Evolutionary conservation across 2,329 filamentous ascomycete species (phyloP).

Genomic region (Fusarium papillatum): DNA sequence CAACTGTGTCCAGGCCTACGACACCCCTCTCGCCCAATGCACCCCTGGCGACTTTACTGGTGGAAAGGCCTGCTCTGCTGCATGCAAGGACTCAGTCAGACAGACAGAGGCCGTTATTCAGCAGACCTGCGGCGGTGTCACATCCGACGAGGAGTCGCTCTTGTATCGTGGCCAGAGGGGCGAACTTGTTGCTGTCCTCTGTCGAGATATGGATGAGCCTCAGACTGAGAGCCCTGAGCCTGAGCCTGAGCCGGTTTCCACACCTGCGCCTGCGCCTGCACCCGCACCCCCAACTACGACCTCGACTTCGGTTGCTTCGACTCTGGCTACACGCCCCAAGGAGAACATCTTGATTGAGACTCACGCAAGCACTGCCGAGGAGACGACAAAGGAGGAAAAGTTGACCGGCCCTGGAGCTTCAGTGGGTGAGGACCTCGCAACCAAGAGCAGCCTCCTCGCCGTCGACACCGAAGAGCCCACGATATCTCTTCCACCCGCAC

Average conservation of each 20-base stretch:
- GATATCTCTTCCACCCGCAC: slow-evolving; percentile 26
- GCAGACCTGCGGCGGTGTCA: slow-evolving; percentile 42
- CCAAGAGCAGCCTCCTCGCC: slow-evolving; percentile 34
- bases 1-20: slow-evolving; percentile 58
- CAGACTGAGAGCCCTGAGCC: slow-evolving; percentile 22
- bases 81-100: slow-evolving; percentile 49
- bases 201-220: slow-evolving; percentile 37
- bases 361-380: neutral
- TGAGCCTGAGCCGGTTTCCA: slow-evolving; percentile 4
- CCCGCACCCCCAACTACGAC: slow-evolving; percentile 7
- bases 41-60: slow-evolving; percentile 51
- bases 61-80: slow-evolving; percentile 52
- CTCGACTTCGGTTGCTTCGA: slow-evolving; percentile 10
- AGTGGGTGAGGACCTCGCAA: slow-evolving; percentile 34
- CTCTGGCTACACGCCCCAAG: slow-evolving; percentile 17
- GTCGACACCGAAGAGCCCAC: slow-evolving; percentile 38
- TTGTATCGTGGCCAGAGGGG: slow-evolving; percentile 53
- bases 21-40: slow-evolving; percentile 56
- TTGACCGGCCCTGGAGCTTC: slow-evolving; percentile 26
- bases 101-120: slow-evolving; percentile 47
- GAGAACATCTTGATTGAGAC: slow-evolving; percentile 36
- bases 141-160: slow-evolving; percentile 47
- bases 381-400: slow-evolving; percentile 6
- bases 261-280: neutral
- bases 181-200: slow-evolving; percentile 53